These are phyloP conservation scores for Artemisia annua DNA, from an alignment of 129 eudicot genomes.

Conservation along the genomic window DNA sequence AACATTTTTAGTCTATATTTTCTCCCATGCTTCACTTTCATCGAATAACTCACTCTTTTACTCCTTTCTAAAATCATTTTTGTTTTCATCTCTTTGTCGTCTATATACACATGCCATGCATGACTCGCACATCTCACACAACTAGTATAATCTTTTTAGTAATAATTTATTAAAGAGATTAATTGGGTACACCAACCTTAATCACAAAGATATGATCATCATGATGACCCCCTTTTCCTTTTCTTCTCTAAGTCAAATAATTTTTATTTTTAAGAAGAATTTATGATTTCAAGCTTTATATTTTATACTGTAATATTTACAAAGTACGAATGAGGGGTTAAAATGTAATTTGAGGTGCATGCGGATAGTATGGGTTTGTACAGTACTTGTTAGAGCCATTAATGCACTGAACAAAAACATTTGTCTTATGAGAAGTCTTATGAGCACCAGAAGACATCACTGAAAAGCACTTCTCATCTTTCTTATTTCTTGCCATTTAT, in stretches of 20 bases:
- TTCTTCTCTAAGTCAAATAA: constrained; percentile 32
- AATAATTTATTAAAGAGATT: constrained; percentile 21
- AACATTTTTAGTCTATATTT: constrained; percentile 44
- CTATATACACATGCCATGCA: constrained; percentile 36
- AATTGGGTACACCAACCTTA: constrained; percentile 28
- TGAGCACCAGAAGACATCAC: constrained; percentile 38
- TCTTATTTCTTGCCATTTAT: constrained; percentile 41
- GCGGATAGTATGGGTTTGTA: constrained; percentile 30
- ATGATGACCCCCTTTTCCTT: constrained; percentile 33
- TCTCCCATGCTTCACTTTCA: constrained; percentile 64
- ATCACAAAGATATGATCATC: constrained; percentile 45
- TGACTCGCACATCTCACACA: constrained; percentile 33
- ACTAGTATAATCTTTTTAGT: not conserved
- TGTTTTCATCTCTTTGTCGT: constrained; percentile 56
- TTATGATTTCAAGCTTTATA: constrained; percentile 31
- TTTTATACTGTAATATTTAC: too few species aligned
- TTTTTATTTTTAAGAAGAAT: constrained; percentile 37
- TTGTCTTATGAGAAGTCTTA: constrained; percentile 41
- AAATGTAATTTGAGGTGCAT: not conserved
- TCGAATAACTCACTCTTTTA: constrained; percentile 39
- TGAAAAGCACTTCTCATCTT: constrained; percentile 39
- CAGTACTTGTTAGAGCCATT: constrained; percentile 41
- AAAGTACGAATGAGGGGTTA: not conserved
- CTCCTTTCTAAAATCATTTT: constrained; percentile 32
- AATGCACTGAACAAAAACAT: constrained; percentile 43